A percentile compares a stretch with the other conserved stretches of the same genome.
Conservation (phyloP, 2,329 filamentous ascomycete species). For the Neospermospora avenae region DNA sequence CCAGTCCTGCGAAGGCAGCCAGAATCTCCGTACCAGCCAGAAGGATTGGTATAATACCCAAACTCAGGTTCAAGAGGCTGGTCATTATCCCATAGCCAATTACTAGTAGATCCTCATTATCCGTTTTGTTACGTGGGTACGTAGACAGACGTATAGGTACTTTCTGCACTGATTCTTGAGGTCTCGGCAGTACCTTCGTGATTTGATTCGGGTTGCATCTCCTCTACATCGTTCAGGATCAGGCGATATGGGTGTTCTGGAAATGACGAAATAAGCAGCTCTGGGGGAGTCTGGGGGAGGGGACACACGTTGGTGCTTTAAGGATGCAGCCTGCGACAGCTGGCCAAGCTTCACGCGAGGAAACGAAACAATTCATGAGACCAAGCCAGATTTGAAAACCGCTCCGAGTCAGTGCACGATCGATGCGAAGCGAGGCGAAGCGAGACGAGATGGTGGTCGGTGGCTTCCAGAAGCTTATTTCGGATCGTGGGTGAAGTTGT, state of each 20-base stretch:
- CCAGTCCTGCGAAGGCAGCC: neutral
- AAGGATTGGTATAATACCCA: neutral
- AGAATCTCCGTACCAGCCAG: neutral
- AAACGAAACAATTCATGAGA: too few species aligned
- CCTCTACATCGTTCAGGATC: too few species aligned
- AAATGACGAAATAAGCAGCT: neutral
- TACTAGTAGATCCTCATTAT: neutral
- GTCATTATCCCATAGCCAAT: slow-evolving; percentile 11
- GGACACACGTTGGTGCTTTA: neutral
- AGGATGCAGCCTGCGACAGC: neutral
- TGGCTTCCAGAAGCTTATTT: too few species aligned
- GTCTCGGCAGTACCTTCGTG: neutral
- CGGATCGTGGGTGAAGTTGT: too few species aligned
- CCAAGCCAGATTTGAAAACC: too few species aligned
- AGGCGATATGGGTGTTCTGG: neutral
- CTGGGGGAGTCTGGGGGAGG: too few species aligned
- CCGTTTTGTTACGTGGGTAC: too few species aligned
- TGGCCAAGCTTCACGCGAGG: neutral
- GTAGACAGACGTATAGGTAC: neutral
- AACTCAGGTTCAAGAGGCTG: neutral
- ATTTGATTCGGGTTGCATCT: too few species aligned
- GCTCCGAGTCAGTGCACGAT: too few species aligned
- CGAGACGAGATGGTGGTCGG: too few species aligned
- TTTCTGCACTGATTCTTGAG: neutral
- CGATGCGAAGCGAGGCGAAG: too few species aligned